Evolutionary conservation across 75 land plant species (phyloP).

Genomic region (Gnetum montanum): DNA sequence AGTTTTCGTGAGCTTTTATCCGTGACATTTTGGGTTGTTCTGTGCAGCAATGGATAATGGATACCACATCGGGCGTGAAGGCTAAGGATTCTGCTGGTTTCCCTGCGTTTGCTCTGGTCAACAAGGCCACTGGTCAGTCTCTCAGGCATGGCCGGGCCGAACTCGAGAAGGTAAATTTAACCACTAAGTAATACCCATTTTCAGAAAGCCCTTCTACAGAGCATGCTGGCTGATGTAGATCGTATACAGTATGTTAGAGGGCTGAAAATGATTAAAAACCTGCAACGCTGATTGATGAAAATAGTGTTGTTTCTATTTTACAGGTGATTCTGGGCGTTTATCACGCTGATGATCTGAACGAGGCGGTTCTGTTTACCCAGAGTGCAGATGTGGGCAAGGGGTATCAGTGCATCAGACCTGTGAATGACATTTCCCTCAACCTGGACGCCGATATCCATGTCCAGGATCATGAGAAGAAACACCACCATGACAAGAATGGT

Average conservation of each 20-base stretch:
- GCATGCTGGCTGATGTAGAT: no score
- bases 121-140: conserved; percentile 61
- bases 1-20: no score
- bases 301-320: background rate
- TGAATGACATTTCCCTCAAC: conserved; percentile 3
- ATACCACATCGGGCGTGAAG: conserved; percentile 33
- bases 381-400: conserved; percentile 13
- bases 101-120: conserved; percentile 60
- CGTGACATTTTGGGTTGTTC: no score
- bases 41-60: conserved; percentile 63
- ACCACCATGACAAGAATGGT: background rate
- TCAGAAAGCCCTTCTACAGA: no score
- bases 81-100: conserved; percentile 53
- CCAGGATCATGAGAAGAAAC: background rate
- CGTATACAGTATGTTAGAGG: no score
- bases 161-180: background rate
- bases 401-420: conserved; percentile 10
- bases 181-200: no score
- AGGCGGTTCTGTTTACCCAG: conserved; percentile 9
- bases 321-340: background rate
- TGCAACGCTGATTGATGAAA: background rate
- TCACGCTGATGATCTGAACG: conserved; percentile 4
- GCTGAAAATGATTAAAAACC: no score
- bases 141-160: conserved; percentile 22
- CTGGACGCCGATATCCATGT: background rate